Conservation (phyloP, 2,329 filamentous ascomycete genomes). For the Neonectria punicea region DNA sequence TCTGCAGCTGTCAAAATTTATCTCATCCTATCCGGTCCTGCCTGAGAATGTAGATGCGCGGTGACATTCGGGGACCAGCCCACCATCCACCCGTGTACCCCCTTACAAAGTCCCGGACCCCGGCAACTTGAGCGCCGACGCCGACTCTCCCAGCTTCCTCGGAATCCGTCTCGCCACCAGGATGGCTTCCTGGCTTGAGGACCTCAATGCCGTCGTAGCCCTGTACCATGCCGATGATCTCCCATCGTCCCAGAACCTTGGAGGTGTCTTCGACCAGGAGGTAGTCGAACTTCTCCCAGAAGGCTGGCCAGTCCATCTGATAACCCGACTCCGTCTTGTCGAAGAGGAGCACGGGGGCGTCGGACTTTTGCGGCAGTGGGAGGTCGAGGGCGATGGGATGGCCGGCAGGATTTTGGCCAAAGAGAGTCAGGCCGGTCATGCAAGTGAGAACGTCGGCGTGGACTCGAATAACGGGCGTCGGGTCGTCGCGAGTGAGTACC, state of each 20-base stretch:
- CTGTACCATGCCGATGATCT: slow-evolving; percentile 64
- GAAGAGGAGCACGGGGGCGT: slow-evolving; percentile 53
- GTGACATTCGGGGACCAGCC: slow-evolving; percentile 70
- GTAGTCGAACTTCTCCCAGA: slow-evolving; percentile 75
- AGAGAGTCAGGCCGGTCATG: slow-evolving; percentile 77
- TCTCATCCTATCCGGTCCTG: slow-evolving; percentile 38
- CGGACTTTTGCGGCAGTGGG: slow-evolving; percentile 28
- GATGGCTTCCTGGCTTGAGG: slow-evolving; percentile 57
- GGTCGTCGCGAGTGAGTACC: slow-evolving; percentile 40
- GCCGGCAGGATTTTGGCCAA: slow-evolving; percentile 61
- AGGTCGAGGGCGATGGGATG: slow-evolving; percentile 48
- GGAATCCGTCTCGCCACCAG: slow-evolving; percentile 19
- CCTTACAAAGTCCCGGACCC: slow-evolving; percentile 55
- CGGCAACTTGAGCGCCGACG: slow-evolving; percentile 53
- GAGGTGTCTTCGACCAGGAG: slow-evolving; percentile 65
- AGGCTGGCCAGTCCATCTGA: slow-evolving; percentile 57
- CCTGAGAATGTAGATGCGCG: slow-evolving; percentile 63
- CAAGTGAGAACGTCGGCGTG: slow-evolving; percentile 75
- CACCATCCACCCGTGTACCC: slow-evolving; percentile 69
- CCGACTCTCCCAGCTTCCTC: slow-evolving; percentile 49
- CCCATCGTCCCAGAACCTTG: slow-evolving; percentile 63
- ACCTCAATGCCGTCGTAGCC: slow-evolving; percentile 70
- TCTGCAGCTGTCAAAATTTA: background rate
- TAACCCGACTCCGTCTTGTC: slow-evolving; percentile 69
- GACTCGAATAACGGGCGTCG: slow-evolving; percentile 51